Evolutionary conservation across 768 basidiomycete genomes (phyloP).

Genomic region (Mycena alexandri): DNA sequence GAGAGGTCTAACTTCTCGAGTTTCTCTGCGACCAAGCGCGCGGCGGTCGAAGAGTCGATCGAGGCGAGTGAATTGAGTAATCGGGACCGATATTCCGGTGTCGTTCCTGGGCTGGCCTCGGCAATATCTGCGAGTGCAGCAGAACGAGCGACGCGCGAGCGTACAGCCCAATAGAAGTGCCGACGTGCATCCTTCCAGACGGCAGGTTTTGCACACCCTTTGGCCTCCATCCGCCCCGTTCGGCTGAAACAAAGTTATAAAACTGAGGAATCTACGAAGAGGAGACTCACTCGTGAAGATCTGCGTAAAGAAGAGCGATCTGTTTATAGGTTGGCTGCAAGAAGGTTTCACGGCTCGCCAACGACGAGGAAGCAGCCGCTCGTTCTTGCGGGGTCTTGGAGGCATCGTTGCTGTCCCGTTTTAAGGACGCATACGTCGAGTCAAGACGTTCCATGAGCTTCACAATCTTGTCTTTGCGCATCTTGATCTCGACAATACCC

Average conservation of each 20-base stretch:
- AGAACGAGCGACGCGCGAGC: constrained; percentile 83
- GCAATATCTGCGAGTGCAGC: constrained; percentile 72
- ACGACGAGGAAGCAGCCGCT: constrained; percentile 72
- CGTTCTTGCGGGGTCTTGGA: constrained; percentile 82
- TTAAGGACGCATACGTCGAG: constrained; percentile 81
- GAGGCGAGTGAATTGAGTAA: constrained; percentile 74
- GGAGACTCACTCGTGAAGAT: constrained; percentile 89
- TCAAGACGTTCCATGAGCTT: constrained; percentile 95
- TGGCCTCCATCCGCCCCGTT: constrained; percentile 96
- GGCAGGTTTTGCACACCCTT: constrained; percentile 89
- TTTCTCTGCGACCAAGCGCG: constrained; percentile 70
- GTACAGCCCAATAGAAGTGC: constrained; percentile 94
- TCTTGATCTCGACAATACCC: constrained; percentile 97
- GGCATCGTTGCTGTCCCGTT: constrained; percentile 82
- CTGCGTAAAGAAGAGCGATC: constrained; percentile 93
- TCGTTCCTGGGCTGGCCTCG: constrained; percentile 78
- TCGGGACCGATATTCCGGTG: constrained; percentile 73
- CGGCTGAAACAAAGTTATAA: constrained; percentile 67
- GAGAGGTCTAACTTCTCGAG: constrained; percentile 81
- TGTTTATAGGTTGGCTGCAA: constrained; percentile 94
- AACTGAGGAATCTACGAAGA: constrained; percentile 12
- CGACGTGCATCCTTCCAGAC: constrained; percentile 92
- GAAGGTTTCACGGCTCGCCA: constrained; percentile 82
- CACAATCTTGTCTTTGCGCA: constrained; percentile 94
- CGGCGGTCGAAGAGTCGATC: constrained; percentile 63